Base-by-base conservation (phyloP, 768 basidiomycete species). In the Brasilioporus rufonigricans region DNA sequence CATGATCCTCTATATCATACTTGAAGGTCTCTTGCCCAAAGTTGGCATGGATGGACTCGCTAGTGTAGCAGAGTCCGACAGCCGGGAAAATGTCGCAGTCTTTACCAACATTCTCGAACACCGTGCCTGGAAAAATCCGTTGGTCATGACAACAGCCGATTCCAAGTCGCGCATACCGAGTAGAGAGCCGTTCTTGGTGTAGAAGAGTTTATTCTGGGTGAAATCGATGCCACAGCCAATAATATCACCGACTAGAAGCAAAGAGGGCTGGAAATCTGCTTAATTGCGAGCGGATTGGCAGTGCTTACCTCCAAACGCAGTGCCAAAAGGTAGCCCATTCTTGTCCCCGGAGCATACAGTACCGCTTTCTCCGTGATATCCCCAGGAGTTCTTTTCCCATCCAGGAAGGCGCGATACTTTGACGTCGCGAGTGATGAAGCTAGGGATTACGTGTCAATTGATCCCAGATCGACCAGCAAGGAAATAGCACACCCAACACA, bases 211-310 rank as follows among this genome's bases (percentile, higher is more conserved):
- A 53, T 89, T 80, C 19, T 80, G 83, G 41, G 85, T 86, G 65
- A 93, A 97, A 71, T 98, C 93, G 55, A 98, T 80, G 1, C 96
- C 96, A 64, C 93, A 96, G 12, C 96, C 96, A 55, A 99, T 80
- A 24, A 87, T 73, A 68, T 99, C 96, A 9, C 88, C 89, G 41
- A 85, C 93, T 95, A 55, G 44, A 40, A 43, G 19, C 10, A 53
- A 47, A 58, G 49, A 44, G 32, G 51, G 51, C 60, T 50, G 50
- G 21, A 41, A 13, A 4, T 39, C 24, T 41, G 23, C 27, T 55
- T 18, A 1, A 33, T 14, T 39, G 7, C 21, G 38, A 19, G 43
- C n/a, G 26, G 38, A 41, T 31, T 43, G 56, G 48, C 32, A 36
- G 19, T 26, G 76, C 85, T 66, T 69, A 93, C 93, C 85, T 63